phyloP scores from a whole-genome alignment of 1,139 yeast genomes.

The Candida glucosophila region DNA sequence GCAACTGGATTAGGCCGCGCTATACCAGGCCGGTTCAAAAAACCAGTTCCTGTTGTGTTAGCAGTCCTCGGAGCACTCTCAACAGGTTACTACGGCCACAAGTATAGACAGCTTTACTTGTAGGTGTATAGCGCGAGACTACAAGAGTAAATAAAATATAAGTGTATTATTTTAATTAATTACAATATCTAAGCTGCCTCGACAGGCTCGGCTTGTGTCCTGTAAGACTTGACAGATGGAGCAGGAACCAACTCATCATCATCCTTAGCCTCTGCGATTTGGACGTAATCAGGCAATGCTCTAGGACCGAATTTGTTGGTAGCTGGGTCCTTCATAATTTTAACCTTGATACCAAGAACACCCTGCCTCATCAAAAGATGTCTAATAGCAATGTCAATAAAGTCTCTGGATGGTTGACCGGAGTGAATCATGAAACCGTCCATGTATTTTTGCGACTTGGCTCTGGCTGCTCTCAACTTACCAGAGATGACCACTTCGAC shows the following conservation, averaged over 20 bases:
- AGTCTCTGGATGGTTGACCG: constrained; percentile 99
- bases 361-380: constrained; percentile 99
- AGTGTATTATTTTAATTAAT: constrained; percentile 20
- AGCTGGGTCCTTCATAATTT: constrained; percentile 99
- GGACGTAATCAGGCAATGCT: constrained; percentile 89
- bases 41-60: constrained; percentile 70
- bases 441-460: constrained; percentile 99
- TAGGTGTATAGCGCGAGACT: neutral
- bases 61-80: constrained; percentile 58
- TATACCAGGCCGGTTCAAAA: constrained; percentile 45
- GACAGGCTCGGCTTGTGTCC: constrained; percentile 23
- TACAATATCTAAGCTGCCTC: constrained; percentile 21
- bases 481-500: constrained; percentile 99
- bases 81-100: constrained; percentile 60
- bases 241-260: constrained; percentile 74
- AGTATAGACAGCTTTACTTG: constrained; percentile 59
- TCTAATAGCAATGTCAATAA: constrained; percentile 98
- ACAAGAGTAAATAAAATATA: too few relatives aligned
- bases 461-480: constrained; percentile 99
- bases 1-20: constrained; percentile 69
- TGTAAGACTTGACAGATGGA: constrained; percentile 77
- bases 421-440: constrained; percentile 99
- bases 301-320: constrained; percentile 84
- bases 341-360: constrained; percentile 98
- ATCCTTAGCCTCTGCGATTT: constrained; percentile 95